Conservation (phyloP, 306 rosid species). For the Quercus variabilis region DNA sequence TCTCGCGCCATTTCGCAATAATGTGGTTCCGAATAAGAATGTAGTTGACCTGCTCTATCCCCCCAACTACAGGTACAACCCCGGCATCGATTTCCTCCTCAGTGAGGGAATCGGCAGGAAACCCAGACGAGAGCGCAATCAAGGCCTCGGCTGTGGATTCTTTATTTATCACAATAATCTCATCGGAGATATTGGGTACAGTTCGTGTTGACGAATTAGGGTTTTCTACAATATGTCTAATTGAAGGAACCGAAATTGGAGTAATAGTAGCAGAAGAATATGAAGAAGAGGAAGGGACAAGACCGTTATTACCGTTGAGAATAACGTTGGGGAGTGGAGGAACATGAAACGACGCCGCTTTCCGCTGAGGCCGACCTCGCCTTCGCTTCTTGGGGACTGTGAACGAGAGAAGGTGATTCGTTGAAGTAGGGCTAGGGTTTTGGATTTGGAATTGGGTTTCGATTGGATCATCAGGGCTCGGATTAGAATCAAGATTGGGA, state of each 20-base stretch:
- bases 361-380: constrained; percentile 81
- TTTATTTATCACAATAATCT: constrained; percentile 80
- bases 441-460: constrained; percentile 15
- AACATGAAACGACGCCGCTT: constrained; percentile 49
- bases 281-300: constrained; percentile 5
- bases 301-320: constrained; percentile 31
- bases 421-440: constrained; percentile 29
- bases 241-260: constrained; percentile 25
- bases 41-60: constrained; percentile 92
- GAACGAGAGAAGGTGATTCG: constrained; percentile 48
- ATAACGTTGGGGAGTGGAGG: constrained; percentile 32
- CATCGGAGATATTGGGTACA: constrained; percentile 54
- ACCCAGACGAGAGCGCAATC: constrained; percentile 75
- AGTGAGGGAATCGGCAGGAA: constrained; percentile 83
- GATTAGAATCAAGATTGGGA: constrained; percentile 44
- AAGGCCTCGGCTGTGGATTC: constrained; percentile 87
- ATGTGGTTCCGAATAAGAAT: constrained; percentile 86
- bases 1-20: constrained; percentile 94
- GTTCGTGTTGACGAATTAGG: constrained; percentile 14
- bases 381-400: constrained; percentile 83
- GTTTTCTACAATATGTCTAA: constrained; percentile 27
- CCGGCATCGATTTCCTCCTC: constrained; percentile 88
- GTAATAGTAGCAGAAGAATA: constrained; percentile 26
- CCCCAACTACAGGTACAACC: constrained; percentile 68
- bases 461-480: constrained; percentile 3